Evolutionary conservation across 139 green algal species (phyloP), one percentile per base, ranked within the genome.

Genomic region (Chlorella ohadii): DNA sequence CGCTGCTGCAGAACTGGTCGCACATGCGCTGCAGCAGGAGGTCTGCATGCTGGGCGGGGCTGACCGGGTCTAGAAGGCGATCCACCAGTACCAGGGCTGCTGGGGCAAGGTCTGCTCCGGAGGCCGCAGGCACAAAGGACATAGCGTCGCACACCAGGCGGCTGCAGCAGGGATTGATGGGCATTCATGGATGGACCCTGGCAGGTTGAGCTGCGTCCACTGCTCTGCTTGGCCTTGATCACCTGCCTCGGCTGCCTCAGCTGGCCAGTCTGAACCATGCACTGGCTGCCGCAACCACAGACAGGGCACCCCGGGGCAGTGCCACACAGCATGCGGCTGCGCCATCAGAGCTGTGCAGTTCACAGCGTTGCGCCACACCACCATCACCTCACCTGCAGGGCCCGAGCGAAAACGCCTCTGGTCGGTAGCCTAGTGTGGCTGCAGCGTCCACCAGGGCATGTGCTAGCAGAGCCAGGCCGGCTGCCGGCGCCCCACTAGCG

Each of bases 361-460:
- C 9, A 9, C 6, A 6, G 44, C 44, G 6, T 9, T 51, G 44
- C 44, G 9, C 6, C 44, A 51, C 44, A 51, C 44, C 44, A 22
- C 51, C 15, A 22, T 22, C 15, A 2, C 51, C 51, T 59, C 51
- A 59, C 51, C 51, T 59, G 51, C 89, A 88, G 19, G 89, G 88
- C 0, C 92, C 93, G 1, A 94, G 36, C 0, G 90, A 84, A 63
- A 91, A 96, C 0, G 81, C 81, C n/a, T 94, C 93, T 11, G 91
- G 71, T n/a, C 87, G 84, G 25, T 80, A 39, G 39, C 90, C 89
- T 74, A 95, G 68, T 44, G 89, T 57, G 9, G 78, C 84, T 0
- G 82, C 85, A 16, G 92, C 12, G 64, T 83, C 85, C 15, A 87
- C 79, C 56, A 96, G 84, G 16, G 51, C 57, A 44, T 96, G 92